Evolutionary conservation across 78 protist genomes (phyloP).

Genomic region (Chrysochromulina parva): DNA sequence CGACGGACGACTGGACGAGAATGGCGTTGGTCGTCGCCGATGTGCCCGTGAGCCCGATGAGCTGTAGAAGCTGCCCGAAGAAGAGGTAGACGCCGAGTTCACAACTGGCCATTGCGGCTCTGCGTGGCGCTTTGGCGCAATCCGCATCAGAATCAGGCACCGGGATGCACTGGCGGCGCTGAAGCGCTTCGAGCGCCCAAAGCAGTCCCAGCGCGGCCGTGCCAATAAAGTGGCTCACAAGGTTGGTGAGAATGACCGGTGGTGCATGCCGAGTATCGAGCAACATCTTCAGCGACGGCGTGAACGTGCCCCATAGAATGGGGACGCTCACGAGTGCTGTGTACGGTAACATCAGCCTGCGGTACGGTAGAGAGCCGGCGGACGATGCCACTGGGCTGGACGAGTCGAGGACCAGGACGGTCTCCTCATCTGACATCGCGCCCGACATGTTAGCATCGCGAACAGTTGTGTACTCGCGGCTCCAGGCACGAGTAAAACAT

Average conservation of each 20-base stretch:
- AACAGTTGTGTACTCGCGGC: no score
- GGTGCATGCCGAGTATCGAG: not conserved
- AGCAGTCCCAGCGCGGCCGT: not conserved
- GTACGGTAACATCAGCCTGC: no score
- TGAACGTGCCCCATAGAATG: not conserved
- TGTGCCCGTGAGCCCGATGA: not conserved
- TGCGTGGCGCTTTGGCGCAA: no score
- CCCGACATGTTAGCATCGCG: no score
- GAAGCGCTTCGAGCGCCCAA: not conserved
- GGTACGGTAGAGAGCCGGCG: no score
- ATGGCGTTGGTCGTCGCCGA: not conserved
- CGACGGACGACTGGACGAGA: not conserved
- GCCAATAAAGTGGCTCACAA: not conserved
- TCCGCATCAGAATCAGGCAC: not conserved
- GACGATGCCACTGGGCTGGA: no score
- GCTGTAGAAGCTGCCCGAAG: not conserved
- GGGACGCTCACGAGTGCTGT: not conserved
- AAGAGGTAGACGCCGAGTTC: not conserved
- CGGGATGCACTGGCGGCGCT: not conserved
- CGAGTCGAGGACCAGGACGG: no score
- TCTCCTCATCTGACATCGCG: no score
- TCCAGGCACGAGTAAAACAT: no score
- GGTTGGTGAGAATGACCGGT: not conserved
- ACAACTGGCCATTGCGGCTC: not conserved
- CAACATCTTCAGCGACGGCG: not conserved